Base-by-base conservation (phyloP, 2,329 filamentous ascomycete species). In the Myriosclerotinia duriaeana region DNA sequence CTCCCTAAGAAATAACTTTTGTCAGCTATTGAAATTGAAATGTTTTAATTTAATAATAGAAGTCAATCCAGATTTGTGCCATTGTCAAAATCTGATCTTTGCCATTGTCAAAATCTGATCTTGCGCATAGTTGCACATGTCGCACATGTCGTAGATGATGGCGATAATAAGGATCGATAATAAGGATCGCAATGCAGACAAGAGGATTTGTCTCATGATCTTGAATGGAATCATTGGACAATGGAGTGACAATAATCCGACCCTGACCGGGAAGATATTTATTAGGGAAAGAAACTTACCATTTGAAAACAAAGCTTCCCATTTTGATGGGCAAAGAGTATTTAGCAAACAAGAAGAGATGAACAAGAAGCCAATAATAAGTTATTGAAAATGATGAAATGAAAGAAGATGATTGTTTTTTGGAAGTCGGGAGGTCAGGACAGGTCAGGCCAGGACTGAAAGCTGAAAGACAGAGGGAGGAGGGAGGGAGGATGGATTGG, bases 1-100 rank as follows among this genome's bases (percentile, higher is more conserved):
- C 77, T 89, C 87, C 94, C 94, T 97, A 80, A 72, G 26, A 52
- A 48, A 53, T 6, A 11, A 40, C 6, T 4, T 11, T 52, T 54
- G 56, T 66, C 22, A 66, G 64, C 56, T 7, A 26, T 26, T 26
- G 38, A 52, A 34, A 26, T 26, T 26, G 38, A 52, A 34, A 34
- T 6, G 22, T 15, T n/a, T 30, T 34, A 60, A 44, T 15, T 53
- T 38, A 20, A 48, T 7, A n/a, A 20, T 4, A 22, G 5, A 22
- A n/a, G 22, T 53, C 17, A 22, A n/a, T 40, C 22, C 26, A 53
- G 15, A 15, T 12, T 30, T 36, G 61, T 17, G 61, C 50, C 20
- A 56, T 9, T 56, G 52, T 44, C 7, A 38, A 7, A 48, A n/a
- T 26, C 22, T 4, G 30, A 36, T 36, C 26, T 36, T 48, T 17